Evolutionary conservation across 1,139 yeast species (phyloP), one percentile per base, ranked within the genome.

Genomic region (Entelexis sorbosivorans): DNA sequence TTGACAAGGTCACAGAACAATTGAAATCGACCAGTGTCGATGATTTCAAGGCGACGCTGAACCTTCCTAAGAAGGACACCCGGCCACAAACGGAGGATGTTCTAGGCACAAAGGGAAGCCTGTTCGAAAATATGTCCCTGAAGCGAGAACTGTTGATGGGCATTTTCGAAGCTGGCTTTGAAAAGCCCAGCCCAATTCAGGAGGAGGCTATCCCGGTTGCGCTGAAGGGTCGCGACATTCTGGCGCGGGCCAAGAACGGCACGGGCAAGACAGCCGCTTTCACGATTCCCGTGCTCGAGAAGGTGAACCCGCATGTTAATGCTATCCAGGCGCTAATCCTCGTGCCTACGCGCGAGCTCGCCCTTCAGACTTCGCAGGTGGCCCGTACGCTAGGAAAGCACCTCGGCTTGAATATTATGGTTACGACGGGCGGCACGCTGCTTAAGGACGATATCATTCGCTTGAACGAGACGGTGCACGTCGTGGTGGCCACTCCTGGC

Each of bases 211-310:
- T 91, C 55, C 98, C 98, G 3, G 85, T 88, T 66, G 96, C 97
- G 1, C 75, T 91, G 49, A 83, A 94, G 47, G 97, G 98, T 49
- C 81, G 96, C 71, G 98, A 91, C 69, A 85, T 93, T 57, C 77
- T 91, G 59, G 99, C 99, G 16, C 79, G 98, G 71, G 98, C 99
- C 47, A 93, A 91, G 68, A 93, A 93, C 68, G 98, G 98, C 60
- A 91, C 98, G 1, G 98, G 98, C 61, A 91, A 91, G 67, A 91
- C 98, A 8, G 98, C 97, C 1, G 94, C 98, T 9, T 91, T 91
- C 67, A 82, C 83, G 47, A 86, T 87, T 61, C 96, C 96, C 36
- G 77, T 89, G 44, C 76, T 87, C 61, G 94, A 87, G 67, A 81
- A 80, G 64, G 74, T 85, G 57, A 86, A 89, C 69, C 91, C 97